A percentile compares a stretch with the other conserved stretches of the same genome.
These are phyloP conservation scores for Mrakia frigida DNA, from an alignment of 768 basidiomycete species.

Conservation along the genomic window DNA sequence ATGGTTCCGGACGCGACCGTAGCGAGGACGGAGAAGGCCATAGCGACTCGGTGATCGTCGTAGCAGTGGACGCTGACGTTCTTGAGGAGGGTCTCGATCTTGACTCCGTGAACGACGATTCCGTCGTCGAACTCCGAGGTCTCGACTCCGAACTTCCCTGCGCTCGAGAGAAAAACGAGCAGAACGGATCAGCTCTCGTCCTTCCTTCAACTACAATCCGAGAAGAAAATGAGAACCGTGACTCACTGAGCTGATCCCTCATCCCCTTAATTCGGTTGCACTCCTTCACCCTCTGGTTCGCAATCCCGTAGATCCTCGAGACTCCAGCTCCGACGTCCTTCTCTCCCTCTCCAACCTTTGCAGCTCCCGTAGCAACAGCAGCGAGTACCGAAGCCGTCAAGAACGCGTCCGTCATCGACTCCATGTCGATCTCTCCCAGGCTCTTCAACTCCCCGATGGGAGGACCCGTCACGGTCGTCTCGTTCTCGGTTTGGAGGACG, in stretches of 20 bases:
- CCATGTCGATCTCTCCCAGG: slow-evolving; percentile 88
- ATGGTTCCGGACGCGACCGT: slow-evolving; percentile 65
- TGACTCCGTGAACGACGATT: slow-evolving; percentile 77
- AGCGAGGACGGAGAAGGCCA: slow-evolving; percentile 91
- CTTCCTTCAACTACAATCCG: background rate
- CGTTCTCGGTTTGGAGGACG: slow-evolving; percentile 77
- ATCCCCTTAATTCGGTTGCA: slow-evolving; percentile 95
- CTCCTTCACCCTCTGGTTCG: slow-evolving; percentile 97
- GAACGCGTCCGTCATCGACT: slow-evolving; percentile 99
- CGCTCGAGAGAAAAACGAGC: too few relatives aligned
- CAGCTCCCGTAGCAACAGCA: slow-evolving; percentile 58
- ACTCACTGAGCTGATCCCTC: slow-evolving; percentile 83
- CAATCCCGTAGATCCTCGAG: slow-evolving; percentile 88
- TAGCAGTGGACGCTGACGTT: slow-evolving; percentile 90
- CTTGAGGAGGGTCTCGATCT: slow-evolving; percentile 56
- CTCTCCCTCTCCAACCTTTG: slow-evolving; percentile 26
- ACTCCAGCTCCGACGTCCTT: slow-evolving; percentile 47
- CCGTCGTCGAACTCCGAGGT: slow-evolving; percentile 91
- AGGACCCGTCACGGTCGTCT: slow-evolving; percentile 89
- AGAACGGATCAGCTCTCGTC: slow-evolving; percentile 11
- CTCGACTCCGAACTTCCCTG: slow-evolving; percentile 90
- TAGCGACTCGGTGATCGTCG: slow-evolving; percentile 96
- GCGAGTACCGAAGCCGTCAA: slow-evolving; percentile 89
- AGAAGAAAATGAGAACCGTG: background rate
- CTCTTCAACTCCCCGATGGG: slow-evolving; percentile 73